phyloP scores from a whole-genome alignment of 805 yeast genomes.

The Blastobotrys chiropterorum region DNA sequence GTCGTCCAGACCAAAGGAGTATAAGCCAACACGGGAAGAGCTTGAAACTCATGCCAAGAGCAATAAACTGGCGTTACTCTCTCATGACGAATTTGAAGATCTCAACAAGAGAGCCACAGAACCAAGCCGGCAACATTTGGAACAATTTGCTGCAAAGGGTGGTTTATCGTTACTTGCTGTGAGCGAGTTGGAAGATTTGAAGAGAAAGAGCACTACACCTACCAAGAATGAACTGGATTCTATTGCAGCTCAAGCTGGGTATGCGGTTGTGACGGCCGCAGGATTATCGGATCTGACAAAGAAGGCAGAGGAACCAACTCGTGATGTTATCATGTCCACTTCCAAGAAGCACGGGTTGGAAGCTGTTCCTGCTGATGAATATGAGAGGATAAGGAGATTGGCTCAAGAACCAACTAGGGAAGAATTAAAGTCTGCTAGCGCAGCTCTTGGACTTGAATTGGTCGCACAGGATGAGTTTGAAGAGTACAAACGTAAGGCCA shows the following conservation, averaged over 20 bases:
- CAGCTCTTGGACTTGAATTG: conserved; percentile 7
- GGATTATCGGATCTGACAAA: conserved; percentile 24
- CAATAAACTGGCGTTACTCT: conserved; percentile 17
- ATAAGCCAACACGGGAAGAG: conserved; percentile 18
- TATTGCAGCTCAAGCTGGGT: conserved; percentile 27
- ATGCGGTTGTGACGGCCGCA: conserved; percentile 28
- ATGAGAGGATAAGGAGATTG: conserved; percentile 14
- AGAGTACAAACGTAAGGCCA: conserved; percentile 11
- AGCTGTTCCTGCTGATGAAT: conserved; percentile 12
- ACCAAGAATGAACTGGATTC: conserved; percentile 26
- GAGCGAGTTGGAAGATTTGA: conserved; percentile 14
- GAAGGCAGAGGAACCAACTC: conserved; percentile 16
- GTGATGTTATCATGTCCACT: conserved; percentile 13
- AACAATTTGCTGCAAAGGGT: conserved; percentile 13
- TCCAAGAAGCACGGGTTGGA: conserved; percentile 13
- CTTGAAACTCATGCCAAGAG: conserved; percentile 23
- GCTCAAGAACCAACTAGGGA: conserved; percentile 19
- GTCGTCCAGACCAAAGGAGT: conserved; percentile 15
- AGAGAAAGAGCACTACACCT: conserved; percentile 17
- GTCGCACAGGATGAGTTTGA: conserved; percentile 13
- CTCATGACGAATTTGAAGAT: conserved; percentile 18
- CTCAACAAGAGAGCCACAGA: conserved; percentile 17
- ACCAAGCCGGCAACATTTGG: conserved; percentile 15
- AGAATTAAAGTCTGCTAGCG: conserved; percentile 11
- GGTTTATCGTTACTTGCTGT: conserved; percentile 18